Conservation (phyloP, 2,329 filamentous ascomycete species). For the Fusarium beomiforme region DNA sequence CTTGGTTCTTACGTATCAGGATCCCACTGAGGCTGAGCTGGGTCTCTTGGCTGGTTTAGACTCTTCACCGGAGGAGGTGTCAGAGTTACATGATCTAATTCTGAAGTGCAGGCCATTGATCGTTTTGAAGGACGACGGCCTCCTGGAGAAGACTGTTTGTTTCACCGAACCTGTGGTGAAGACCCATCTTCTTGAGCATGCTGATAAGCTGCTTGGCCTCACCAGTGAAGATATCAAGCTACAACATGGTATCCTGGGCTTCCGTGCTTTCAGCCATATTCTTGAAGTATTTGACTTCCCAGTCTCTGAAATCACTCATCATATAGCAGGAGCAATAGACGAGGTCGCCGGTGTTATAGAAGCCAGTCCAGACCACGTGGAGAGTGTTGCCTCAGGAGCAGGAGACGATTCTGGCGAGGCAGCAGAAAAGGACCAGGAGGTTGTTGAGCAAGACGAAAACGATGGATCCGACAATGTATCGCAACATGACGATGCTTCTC, state of each 20-base stretch:
- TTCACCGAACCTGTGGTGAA: constrained; percentile 47
- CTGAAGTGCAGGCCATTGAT: constrained; percentile 53
- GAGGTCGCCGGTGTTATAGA: neutral
- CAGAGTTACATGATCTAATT: constrained; percentile 49
- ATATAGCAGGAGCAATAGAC: neutral
- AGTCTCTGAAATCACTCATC: neutral
- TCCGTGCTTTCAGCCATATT: constrained; percentile 52
- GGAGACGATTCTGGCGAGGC: constrained; percentile 13
- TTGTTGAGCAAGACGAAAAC: neutral
- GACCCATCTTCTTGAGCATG: constrained; percentile 52
- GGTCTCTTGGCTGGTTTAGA: constrained; percentile 50
- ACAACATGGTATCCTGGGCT: constrained; percentile 54
- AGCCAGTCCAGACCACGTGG: neutral
- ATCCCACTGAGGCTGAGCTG: constrained; percentile 52
- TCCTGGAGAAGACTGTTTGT: constrained; percentile 27
- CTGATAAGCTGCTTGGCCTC: constrained; percentile 46
- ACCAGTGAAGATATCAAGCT: constrained; percentile 52
- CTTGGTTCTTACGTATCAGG: constrained; percentile 53
- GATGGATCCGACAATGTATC: constrained; percentile 20
- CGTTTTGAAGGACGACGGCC: constrained; percentile 24
- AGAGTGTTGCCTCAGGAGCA: constrained; percentile 26
- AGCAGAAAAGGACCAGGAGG: neutral
- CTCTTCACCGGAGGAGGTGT: constrained; percentile 44
- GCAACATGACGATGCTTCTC: neutral
- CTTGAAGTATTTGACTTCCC: constrained; percentile 48